phyloP scores from a whole-genome alignment of 2,329 filamentous ascomycete genomes.

The Aspergillus fructus region DNA sequence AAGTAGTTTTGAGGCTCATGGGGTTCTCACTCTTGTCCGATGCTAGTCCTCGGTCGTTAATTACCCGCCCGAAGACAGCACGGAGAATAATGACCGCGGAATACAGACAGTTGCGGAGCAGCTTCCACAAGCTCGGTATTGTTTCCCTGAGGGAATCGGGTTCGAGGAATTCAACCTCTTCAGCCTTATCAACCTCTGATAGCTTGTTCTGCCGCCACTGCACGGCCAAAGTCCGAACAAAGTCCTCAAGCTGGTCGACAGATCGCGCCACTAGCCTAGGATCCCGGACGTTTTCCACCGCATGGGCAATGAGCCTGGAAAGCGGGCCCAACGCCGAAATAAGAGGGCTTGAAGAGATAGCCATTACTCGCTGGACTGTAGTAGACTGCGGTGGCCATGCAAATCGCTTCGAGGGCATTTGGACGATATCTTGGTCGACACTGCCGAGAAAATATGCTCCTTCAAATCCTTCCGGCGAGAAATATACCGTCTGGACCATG shows the following conservation, averaged over 20 bases:
- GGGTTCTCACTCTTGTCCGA: slow-evolving; percentile 49
- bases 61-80: slow-evolving; percentile 65
- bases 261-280: slow-evolving; percentile 41
- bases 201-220: slow-evolving; percentile 76
- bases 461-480: slow-evolving; percentile 70
- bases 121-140: slow-evolving; percentile 69
- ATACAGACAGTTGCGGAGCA: slow-evolving; percentile 75
- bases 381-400: slow-evolving; percentile 63
- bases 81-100: slow-evolving; percentile 72
- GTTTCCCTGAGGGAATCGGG: slow-evolving; percentile 66
- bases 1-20: not conserved
- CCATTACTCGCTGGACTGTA: slow-evolving; percentile 58
- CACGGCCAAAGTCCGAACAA: slow-evolving; percentile 64
- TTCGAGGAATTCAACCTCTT: slow-evolving; percentile 64
- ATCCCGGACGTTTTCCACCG: slow-evolving; percentile 57
- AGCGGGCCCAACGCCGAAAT: slow-evolving; percentile 62
- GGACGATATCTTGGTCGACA: slow-evolving; percentile 66
- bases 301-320: slow-evolving; percentile 62
- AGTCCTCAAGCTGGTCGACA: slow-evolving; percentile 64
- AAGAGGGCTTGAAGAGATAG: slow-evolving; percentile 57
- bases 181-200: slow-evolving; percentile 67
- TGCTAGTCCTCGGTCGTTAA: slow-evolving; percentile 58
- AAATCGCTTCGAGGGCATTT: slow-evolving; percentile 56
- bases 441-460: slow-evolving; percentile 72
- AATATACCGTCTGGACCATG: slow-evolving; percentile 65